Evolutionary conservation across 768 basidiomycete genomes (phyloP), one percentile per base, ranked within the genome.

Genomic region (Termitomyces sp.): DNA sequence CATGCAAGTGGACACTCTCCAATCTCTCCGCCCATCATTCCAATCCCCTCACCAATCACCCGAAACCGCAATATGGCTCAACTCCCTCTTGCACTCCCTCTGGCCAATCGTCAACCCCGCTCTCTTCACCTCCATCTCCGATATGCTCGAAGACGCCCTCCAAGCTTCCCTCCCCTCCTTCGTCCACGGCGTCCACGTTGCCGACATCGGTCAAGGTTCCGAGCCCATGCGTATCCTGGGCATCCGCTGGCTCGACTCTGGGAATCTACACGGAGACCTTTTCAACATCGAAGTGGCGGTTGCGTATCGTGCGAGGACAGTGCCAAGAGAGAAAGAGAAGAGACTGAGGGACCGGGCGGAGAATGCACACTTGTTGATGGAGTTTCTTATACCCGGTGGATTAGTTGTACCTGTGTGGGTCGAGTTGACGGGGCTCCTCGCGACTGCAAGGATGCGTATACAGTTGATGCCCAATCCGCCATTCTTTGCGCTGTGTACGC

Each of bases 51-150:
- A 38, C 41, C 40, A 49, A 53, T 53, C 61, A 0, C 71, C 75
- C 1, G 77, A 79, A 64, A 68, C 72, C 4, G 74, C 76, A 19
- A 54, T 62, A 21, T 91, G 89, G 90, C 76, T 89, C 34, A 90
- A 90, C 68, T 72, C 81, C 4, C 68, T 90, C 50, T 69, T 87
- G 25, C 69, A 73, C 38, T 77, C 80, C 3, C 67, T 91, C 10
- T 92, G 90, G 90, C 87, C 88, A 0, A 78, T 90, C 56, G 72
- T 90, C 58, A 88, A 90, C 65, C 88, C 90, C 3, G 76, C 83
- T 25, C 73, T 90, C 49, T 85, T 86, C 68, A 71, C 70, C 8
- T 72, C 79, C 5, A 55, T 84, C 34, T 74, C 82, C 16, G 88
- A 90, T 69, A 84, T 86, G 74, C 68, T 85, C 5, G 83, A 85